These are phyloP conservation scores for Plasmopara viticola DNA, from an alignment of 352 stramenopile species.

Conservation along the genomic window DNA sequence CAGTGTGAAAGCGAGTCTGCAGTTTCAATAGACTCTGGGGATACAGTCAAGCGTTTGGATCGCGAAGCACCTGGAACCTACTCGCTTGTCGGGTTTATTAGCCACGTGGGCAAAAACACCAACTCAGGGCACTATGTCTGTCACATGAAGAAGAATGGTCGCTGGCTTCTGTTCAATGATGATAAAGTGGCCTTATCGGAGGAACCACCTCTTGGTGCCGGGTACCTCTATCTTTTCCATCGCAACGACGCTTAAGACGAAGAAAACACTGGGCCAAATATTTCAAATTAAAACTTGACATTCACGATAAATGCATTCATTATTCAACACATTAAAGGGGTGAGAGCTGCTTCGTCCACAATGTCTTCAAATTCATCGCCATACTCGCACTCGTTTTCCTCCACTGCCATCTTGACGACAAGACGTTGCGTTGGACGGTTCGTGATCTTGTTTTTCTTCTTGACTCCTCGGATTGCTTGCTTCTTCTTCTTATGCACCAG, in stretches of 20 bases:
- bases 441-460: neutral
- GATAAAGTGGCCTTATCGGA: conserved; percentile 96
- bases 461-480: conserved; percentile 5
- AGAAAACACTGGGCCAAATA: conserved; percentile 5
- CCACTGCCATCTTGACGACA: neutral
- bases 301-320: conserved; percentile 4
- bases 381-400: conserved; percentile 55
- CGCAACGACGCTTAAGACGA: conserved; percentile 35
- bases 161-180: conserved; percentile 99
- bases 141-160: conserved; percentile 95
- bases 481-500: conserved; percentile 8
- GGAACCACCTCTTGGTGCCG: conserved; percentile 89
- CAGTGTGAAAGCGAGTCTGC: conserved; percentile 52
- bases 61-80: conserved; percentile 68
- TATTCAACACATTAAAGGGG: conserved; percentile 39
- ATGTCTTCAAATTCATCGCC: conserved; percentile 81
- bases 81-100: conserved; percentile 95
- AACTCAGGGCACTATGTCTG: conserved; percentile 97
- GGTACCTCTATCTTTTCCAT: conserved; percentile 95
- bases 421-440: neutral
- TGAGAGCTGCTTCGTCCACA: conserved; percentile 59
- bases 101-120: conserved; percentile 98
- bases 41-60: conserved; percentile 49
- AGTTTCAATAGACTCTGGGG: conserved; percentile 10
- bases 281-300: conserved; percentile 6